phyloP scores from a whole-genome alignment of 768 basidiomycete species.

The Lactarius hengduanensis region DNA sequence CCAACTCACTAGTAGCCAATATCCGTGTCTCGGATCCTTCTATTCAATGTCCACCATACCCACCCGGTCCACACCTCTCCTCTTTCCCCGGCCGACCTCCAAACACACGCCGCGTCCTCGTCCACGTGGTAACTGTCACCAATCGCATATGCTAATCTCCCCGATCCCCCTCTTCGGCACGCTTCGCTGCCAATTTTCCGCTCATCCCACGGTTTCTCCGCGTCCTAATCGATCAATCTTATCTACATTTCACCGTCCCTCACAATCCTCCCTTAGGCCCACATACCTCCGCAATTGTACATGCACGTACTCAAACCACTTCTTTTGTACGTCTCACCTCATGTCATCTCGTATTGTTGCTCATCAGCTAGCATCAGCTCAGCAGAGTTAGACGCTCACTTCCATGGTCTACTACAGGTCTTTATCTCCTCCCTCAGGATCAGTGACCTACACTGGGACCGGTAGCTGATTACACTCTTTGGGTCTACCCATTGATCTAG shows the following conservation, averaged over 20 bases:
- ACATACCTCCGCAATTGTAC: neutral
- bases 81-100: neutral
- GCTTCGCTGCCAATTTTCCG: conserved; percentile 5
- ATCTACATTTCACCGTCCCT: neutral
- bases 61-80: neutral
- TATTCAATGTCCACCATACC: neutral
- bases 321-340: conserved; percentile 7
- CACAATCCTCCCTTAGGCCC: neutral
- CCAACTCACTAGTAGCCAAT: neutral
- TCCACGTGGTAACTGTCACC: conserved; percentile 27
- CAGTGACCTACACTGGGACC: neutral
- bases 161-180: conserved; percentile 14
- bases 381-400: neutral
- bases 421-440: neutral
- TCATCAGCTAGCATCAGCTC: neutral
- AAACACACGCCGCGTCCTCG: neutral
- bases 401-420: neutral
- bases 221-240: conserved; percentile 8
- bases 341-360: neutral
- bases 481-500: neutral
- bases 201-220: conserved; percentile 12
- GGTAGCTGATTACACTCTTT: neutral
- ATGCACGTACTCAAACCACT: neutral
- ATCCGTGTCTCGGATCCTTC: neutral
- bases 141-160: conserved; percentile 26